These are phyloP conservation scores for Lactarius deliciosus DNA, from an alignment of 768 basidiomycete genomes.

Conservation along the genomic window DNA sequence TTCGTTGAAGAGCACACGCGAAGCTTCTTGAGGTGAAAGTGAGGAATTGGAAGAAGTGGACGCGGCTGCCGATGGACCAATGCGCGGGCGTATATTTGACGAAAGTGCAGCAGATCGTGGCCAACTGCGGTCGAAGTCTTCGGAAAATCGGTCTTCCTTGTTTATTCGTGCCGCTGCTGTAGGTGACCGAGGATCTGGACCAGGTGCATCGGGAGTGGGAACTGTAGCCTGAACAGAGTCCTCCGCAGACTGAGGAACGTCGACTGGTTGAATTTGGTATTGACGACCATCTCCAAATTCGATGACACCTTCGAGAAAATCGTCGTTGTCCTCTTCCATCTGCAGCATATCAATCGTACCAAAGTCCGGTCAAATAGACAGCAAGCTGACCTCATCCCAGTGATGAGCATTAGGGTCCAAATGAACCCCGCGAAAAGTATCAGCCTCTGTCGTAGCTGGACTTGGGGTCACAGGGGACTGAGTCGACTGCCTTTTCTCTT, in stretches of 20 bases:
- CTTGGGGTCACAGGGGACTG: conserved; percentile 54
- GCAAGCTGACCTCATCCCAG: conserved; percentile 88
- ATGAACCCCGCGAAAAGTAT: conserved; percentile 93
- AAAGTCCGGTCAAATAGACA: not conserved
- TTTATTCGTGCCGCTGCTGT: conserved; percentile 50
- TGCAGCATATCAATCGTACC: conserved; percentile 36
- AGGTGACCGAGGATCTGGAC: conserved; percentile 9
- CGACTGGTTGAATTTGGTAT: conserved; percentile 71
- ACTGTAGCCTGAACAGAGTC: conserved; percentile 10
- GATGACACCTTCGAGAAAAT: conserved; percentile 84
- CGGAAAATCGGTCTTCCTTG: conserved; percentile 86
- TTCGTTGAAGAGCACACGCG: conserved; percentile 92
- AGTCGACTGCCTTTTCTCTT: conserved; percentile 45
- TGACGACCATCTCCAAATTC: conserved; percentile 96
- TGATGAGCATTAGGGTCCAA: conserved; percentile 92
- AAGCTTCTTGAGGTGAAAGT: conserved; percentile 54
- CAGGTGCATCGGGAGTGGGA: conserved; percentile 8
- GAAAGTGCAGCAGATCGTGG: conserved; percentile 66
- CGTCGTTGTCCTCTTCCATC: conserved; percentile 93
- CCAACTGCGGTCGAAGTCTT: conserved; percentile 97
- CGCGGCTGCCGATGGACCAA: conserved; percentile 31
- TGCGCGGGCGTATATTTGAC: conserved; percentile 38
- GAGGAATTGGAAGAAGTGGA: conserved; percentile 41
- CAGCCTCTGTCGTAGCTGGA: conserved; percentile 77
- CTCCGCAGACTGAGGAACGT: conserved; percentile 33